Conservation (phyloP, 192 early-diverging fungal species). For the Chytriomyces confervae region DNA sequence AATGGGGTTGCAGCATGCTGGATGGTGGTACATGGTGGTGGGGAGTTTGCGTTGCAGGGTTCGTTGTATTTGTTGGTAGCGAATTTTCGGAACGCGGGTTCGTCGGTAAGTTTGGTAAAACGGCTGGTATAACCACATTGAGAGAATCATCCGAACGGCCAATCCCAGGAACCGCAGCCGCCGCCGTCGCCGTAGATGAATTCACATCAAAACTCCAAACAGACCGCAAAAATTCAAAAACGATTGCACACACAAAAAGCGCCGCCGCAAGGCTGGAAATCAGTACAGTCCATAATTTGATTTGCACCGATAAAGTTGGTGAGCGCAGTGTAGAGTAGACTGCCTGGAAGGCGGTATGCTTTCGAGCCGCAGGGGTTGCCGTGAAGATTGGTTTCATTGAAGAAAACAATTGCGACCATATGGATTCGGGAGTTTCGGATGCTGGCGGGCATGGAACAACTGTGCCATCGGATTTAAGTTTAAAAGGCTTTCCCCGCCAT, state of each 20-base stretch:
- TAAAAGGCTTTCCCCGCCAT: conserved; percentile 77
- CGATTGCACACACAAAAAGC: background rate
- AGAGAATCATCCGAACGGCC: background rate
- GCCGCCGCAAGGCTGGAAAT: background rate
- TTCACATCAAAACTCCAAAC: background rate
- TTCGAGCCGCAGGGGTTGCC: too few relatives aligned
- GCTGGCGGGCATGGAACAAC: conserved; percentile 26
- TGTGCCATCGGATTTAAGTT: conserved; percentile 50
- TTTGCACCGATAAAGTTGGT: background rate
- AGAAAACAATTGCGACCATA: too few relatives aligned
- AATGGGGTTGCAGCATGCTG: too few relatives aligned
- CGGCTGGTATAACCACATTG: too few relatives aligned
- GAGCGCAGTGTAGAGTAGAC: background rate
- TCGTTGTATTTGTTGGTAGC: too few relatives aligned
- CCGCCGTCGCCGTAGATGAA: too few relatives aligned
- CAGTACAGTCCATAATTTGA: background rate
- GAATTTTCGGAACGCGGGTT: too few relatives aligned
- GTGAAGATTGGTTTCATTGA: too few relatives aligned
- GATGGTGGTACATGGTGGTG: too few relatives aligned
- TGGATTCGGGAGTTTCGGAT: background rate
- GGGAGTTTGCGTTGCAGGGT: too few relatives aligned
- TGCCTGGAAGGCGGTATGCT: background rate
- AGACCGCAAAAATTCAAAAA: background rate
- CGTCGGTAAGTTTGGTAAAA: too few relatives aligned
- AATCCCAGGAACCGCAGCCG: background rate